Evolutionary conservation across 1,284 basidiomycete genomes (phyloP), one percentile per base, ranked within the genome.

Genomic region (Pisolithus thermaeus): DNA sequence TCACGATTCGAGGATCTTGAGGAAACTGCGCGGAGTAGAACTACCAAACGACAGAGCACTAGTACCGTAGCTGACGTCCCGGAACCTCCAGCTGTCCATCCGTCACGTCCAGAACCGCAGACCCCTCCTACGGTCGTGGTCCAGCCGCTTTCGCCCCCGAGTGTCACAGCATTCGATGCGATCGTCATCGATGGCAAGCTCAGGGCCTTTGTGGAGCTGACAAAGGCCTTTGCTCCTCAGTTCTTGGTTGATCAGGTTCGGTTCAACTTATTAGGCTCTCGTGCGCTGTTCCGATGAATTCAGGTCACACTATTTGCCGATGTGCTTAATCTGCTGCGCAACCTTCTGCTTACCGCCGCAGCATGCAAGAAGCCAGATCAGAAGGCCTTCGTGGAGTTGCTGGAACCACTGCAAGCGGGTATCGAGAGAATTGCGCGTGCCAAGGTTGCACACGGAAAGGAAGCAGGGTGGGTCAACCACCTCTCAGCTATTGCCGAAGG

Each of bases 1-100:
- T 93, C 92, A 47, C 84, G 96, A 49, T 82, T 99, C 27, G 96
- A 99, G 71, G 96, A 99, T 66, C 78, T 97, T 54, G 90, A 68
- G 27, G 66, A 63, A 35, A 37, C 52, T 87, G 49, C 69, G 77
- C 53, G 73, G 75, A 41, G 71, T 73, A 47, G 70, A 66, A 61
- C 56, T 59, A 54, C 49, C 25, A 58, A 63, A 56, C 67, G 57
- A 51, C 58, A 47, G 52, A 61, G 59, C 41, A 54, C 57, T 40
- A 59, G 56, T 51, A 58, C 64, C 12, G 61, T 67, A 56, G 61
- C 59, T 52, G 61, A 65, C 46, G 58, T 69, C 23, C 60, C 64
- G 5, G 65, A 66, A 41, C 62, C 71, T 18, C 68, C 73, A 22
- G 63, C 73, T 48, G 64, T 70, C 1, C 68, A 79, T 2, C 68